phyloP scores from a whole-genome alignment of 345 rosid species.

The Pugionium dolabratum region DNA sequence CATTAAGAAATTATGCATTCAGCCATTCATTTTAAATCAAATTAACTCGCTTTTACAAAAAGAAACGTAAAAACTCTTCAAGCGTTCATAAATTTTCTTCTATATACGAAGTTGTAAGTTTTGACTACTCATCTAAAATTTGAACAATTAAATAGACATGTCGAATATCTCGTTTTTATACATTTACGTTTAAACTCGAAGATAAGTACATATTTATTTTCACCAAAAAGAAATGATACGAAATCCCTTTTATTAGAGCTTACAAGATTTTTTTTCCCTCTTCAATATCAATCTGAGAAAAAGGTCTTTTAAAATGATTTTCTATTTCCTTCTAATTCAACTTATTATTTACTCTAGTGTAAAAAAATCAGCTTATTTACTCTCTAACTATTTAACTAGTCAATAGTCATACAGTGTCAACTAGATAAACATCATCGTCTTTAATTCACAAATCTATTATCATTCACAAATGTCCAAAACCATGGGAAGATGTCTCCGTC shows the following conservation, averaged over 20 bases:
- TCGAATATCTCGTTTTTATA: background rate
- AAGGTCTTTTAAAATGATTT: too few species aligned
- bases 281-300: too few species aligned
- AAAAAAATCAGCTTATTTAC: too few species aligned
- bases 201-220: too few species aligned
- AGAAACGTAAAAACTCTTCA: background rate
- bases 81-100: background rate
- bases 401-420: too few species aligned
- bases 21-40: slow-evolving; percentile 6
- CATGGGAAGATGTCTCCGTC: too few species aligned
- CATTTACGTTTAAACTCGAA: too few species aligned
- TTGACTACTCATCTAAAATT: background rate
- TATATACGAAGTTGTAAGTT: background rate
- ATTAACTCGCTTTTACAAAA: background rate
- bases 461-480: slow-evolving; percentile 31
- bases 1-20: slow-evolving; percentile 1
- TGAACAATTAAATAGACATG: background rate
- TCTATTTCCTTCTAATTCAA: too few species aligned
- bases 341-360: too few species aligned
- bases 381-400: too few species aligned
- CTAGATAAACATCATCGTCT: slow-evolving; percentile 4
- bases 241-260: background rate
- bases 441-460: background rate
- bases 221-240: background rate
- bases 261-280: too few species aligned